Conservation (phyloP, 108 stramenopile species). For the Thalassiosira profunda region DNA sequence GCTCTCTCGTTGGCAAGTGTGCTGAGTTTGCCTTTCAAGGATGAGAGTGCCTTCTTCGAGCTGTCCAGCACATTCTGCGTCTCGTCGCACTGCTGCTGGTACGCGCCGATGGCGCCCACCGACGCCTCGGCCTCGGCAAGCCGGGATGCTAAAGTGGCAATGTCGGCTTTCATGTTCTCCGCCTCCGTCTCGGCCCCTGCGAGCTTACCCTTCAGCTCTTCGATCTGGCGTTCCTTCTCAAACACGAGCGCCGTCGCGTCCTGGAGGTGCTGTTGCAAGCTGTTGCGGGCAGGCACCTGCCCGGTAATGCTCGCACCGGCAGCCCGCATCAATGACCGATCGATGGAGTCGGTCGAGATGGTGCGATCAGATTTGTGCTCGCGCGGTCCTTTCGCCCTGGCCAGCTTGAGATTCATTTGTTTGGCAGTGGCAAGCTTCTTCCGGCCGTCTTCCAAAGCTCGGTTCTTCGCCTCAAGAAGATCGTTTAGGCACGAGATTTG, state of each 20-base stretch:
- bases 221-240: slow-evolving; percentile 18
- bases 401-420: slow-evolving; percentile 8
- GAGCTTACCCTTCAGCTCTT: slow-evolving; percentile 3
- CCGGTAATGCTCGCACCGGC: slow-evolving; percentile 2
- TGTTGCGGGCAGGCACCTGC: neutral
- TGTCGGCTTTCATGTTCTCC: slow-evolving; percentile 16
- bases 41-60: neutral
- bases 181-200: slow-evolving; percentile 13
- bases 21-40: slow-evolving; percentile 19
- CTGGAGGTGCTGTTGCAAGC: slow-evolving; percentile 4
- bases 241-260: slow-evolving; percentile 22
- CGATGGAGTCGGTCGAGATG: slow-evolving; percentile 20
- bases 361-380: slow-evolving; percentile 13
- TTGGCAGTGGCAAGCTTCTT: slow-evolving; percentile 7
- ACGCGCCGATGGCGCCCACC: slow-evolving; percentile 1
- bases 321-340: slow-evolving; percentile 4
- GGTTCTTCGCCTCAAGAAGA: slow-evolving; percentile 25
- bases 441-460: slow-evolving; percentile 9
- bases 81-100: slow-evolving; percentile 21
- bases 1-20: slow-evolving; percentile 2
- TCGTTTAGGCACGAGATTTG: slow-evolving; percentile 30
- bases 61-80: slow-evolving; percentile 3
- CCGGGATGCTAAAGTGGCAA: slow-evolving; percentile 3
- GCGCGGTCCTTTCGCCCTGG: neutral
- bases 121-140: slow-evolving; percentile 22